These are phyloP conservation scores for Blastobotrys aristatus DNA, from an alignment of 1,139 yeast species.

Conservation along the genomic window DNA sequence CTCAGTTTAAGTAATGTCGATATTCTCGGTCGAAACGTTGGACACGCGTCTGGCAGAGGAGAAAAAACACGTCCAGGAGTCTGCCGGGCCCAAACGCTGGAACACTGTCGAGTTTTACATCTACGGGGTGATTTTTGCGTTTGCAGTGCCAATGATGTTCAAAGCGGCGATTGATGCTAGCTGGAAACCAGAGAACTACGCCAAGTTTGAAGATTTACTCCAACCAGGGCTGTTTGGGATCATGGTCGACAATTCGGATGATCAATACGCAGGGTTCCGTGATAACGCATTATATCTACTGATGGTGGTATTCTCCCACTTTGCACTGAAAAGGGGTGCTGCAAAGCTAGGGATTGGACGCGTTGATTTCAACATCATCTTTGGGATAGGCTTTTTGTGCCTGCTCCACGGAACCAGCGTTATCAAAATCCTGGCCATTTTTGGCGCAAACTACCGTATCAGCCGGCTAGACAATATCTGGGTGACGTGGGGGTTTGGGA, in stretches of 20 bases:
- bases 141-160: slow-evolving; percentile 78
- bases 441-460: slow-evolving; percentile 50
- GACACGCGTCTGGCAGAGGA: slow-evolving; percentile 66
- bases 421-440: slow-evolving; percentile 55
- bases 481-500: slow-evolving; percentile 70
- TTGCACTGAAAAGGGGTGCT: slow-evolving; percentile 41
- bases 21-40: slow-evolving; percentile 66
- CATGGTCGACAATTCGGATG: slow-evolving; percentile 68
- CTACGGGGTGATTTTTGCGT: slow-evolving; percentile 55
- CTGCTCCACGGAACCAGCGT: slow-evolving; percentile 78
- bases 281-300: slow-evolving; percentile 64
- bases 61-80: slow-evolving; percentile 39
- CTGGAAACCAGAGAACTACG: slow-evolving; percentile 60
- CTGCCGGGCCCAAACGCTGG: slow-evolving; percentile 64
- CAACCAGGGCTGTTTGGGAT: slow-evolving; percentile 54
- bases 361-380: slow-evolving; percentile 61
- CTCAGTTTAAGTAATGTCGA: slow-evolving; percentile 6
- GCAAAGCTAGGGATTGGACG: slow-evolving; percentile 15
- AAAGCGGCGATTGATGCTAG: slow-evolving; percentile 80
- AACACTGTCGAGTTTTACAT: slow-evolving; percentile 63
- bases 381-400: slow-evolving; percentile 65
- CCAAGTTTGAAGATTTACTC: slow-evolving; percentile 57
- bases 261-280: slow-evolving; percentile 83
- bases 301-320: slow-evolving; percentile 52
- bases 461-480: slow-evolving; percentile 38